Evolutionary conservation across 352 stramenopile genomes (phyloP).

Genomic region (Globisporangium acanthophoron): DNA sequence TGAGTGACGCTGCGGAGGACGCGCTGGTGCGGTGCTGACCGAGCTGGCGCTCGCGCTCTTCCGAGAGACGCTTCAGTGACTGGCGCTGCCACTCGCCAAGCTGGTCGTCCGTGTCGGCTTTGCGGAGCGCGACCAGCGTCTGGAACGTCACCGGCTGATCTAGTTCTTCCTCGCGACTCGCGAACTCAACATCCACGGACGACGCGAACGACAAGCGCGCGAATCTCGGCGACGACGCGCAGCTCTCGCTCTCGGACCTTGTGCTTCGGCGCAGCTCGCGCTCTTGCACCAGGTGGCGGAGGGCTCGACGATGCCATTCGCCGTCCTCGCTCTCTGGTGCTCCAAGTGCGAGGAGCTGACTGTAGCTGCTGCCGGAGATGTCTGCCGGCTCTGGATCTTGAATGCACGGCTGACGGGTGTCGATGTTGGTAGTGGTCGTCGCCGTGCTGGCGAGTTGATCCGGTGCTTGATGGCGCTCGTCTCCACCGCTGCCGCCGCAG

Average conservation of each 20-base stretch:
- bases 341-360: slow-evolving; percentile 29
- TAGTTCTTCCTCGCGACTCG: slow-evolving; percentile 1
- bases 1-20: slow-evolving; percentile 1
- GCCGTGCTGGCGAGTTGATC: background rate
- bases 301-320: slow-evolving; percentile 26
- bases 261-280: slow-evolving; percentile 22
- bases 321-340: slow-evolving; percentile 14
- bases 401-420: background rate
- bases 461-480: too few relatives aligned
- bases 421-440: background rate
- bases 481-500: too few relatives aligned
- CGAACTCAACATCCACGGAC: slow-evolving; percentile 3
- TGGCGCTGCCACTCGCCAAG: slow-evolving; percentile 21
- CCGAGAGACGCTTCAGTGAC: slow-evolving; percentile 27
- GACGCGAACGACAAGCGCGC: slow-evolving; percentile 11
- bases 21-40: slow-evolving; percentile 5
- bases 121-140: slow-evolving; percentile 21
- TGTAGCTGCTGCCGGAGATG: slow-evolving; percentile 17
- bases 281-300: slow-evolving; percentile 33
- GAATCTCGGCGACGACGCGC: background rate
- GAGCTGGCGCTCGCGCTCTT: slow-evolving; percentile 23
- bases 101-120: slow-evolving; percentile 13
- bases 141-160: slow-evolving; percentile 19
- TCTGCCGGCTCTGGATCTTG: background rate
- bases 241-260: slow-evolving; percentile 1